Base-by-base conservation (phyloP, 139 green algal genomes). In the Tetratostichococcus sp. region DNA sequence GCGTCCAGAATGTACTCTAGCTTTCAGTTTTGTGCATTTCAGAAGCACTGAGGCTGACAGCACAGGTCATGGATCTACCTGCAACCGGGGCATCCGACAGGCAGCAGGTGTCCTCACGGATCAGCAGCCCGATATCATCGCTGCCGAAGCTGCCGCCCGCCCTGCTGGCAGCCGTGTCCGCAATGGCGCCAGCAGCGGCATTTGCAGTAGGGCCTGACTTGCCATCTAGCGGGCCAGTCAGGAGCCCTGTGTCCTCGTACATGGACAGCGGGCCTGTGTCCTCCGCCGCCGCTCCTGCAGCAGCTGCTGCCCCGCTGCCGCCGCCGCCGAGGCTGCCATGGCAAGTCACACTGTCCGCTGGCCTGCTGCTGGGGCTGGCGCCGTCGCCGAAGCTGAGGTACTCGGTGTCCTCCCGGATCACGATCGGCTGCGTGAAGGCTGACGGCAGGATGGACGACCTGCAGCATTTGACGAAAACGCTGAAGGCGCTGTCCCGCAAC, bases 41-140 rank as follows among this genome's bases (percentile, higher is more conserved):
- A n/a, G n/a, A n/a, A n/a, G n/a, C n/a, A n/a, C n/a, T n/a, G n/a
- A n/a, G n/a, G n/a, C n/a, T n/a, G n/a, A n/a, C n/a, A n/a, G n/a
- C n/a, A n/a, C n/a, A n/a, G n/a, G n/a, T n/a, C n/a, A n/a, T n/a
- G n/a, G 39, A 50, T 11, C 39, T 50, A 30, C 43, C 25, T 26
- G 66, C 74, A 17, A 17, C 30, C 31, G 62, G 30, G 42, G 5
- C 23, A 30, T 67, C 35, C 19, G 73, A 57, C 0, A 85, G 33
- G 75, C 82, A 86, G 57, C 80, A 76, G 0, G 81, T 88, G 39
- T 86, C 84, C 62, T 85, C 81, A 66, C 79, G 78, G 25, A 84
- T 67, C 28, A 26, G 72, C 35, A 42, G 35, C 28, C 67, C 2
- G 28, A 5, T 58, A 68, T 50, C 35, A 21, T 35, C 32, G 30